Base-by-base conservation (phyloP, 352 stramenopile species). In the Pythium plurisporium region DNA sequence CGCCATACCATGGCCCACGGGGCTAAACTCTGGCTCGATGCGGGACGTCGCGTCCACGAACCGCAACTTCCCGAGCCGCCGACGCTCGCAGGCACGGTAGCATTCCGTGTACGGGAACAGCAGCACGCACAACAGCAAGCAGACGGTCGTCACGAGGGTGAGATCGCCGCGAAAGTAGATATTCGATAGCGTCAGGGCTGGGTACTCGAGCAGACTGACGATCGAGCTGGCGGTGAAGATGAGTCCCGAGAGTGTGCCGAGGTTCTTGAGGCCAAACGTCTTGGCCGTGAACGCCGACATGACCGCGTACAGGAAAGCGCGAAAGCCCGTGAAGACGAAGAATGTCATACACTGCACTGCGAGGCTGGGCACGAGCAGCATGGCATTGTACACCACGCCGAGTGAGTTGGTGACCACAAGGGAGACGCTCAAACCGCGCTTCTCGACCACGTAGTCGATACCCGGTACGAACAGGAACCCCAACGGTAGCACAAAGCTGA, bases 201-300 rank as follows among this genome's bases (percentile, higher is more conserved):
- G 83, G 58, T 93, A 92, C 55, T 95, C 83, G 1, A 79, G 65
- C 14, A 95, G 64, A 55, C 81, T 87, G 34, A 90, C 72, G 38
- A 92, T 23, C 2, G 82, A 89, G 48, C 79, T 74, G 30, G 86
- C 76, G 2, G 83, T 88, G 59, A 94, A 95, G 55, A 91, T 82
- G 43, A 94, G 82, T 8, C 86, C 84, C 40, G 91, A 86, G 5
- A 95, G 69, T 26, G 79, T 89, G 30, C 84, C 86, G 45, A 95
- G 72, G 63, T 91, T 93, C 51, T 82, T 84, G 34, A 94, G 74
- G 6, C 86, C 86, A 71, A 94, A 95, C 2, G 78, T 94, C 64
- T 94, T 94, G 43, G 83, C 84, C 0, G 80, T 88, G 65, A 94
- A 95, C 2, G 84, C 79, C 26, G 86, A 93, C 57, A 95, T 89